Conservation (phyloP, 2,329 filamentous ascomycete species). For the Tolypocladium guangdongense region DNA sequence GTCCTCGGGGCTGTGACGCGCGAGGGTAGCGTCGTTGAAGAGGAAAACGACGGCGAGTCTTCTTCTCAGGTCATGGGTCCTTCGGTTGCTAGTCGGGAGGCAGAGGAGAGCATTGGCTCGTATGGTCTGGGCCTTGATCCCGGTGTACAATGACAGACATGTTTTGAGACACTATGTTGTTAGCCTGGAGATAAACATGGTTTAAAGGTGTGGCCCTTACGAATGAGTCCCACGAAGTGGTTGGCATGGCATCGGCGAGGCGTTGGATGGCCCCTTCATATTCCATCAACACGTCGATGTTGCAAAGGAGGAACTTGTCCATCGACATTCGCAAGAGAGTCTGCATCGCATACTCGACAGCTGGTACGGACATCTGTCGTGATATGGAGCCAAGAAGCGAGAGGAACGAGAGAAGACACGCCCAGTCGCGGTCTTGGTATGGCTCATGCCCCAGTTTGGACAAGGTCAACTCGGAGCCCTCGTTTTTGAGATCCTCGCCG, state of each 20-base stretch:
- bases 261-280: slow-evolving; percentile 32
- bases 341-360: slow-evolving; percentile 29
- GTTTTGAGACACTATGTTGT: slow-evolving; percentile 36
- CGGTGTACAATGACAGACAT: slow-evolving; percentile 33
- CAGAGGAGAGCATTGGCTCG: slow-evolving; percentile 46
- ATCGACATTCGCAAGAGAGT: slow-evolving; percentile 44
- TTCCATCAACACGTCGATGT: slow-evolving; percentile 26
- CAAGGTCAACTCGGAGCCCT: slow-evolving; percentile 9
- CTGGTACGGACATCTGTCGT: slow-evolving; percentile 18
- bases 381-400: slow-evolving; percentile 28
- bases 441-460: slow-evolving; percentile 14
- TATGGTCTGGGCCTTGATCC: slow-evolving; percentile 36
- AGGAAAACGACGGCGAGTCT: slow-evolving; percentile 56
- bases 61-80: slow-evolving; percentile 50
- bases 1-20: slow-evolving; percentile 28
- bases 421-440: slow-evolving; percentile 34
- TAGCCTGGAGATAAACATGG: slow-evolving; percentile 2
- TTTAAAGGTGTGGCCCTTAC: slow-evolving; percentile 21
- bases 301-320: slow-evolving; percentile 37
- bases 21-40: slow-evolving; percentile 36
- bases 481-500: slow-evolving; percentile 29
- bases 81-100: slow-evolving; percentile 41
- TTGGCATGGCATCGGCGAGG: slow-evolving; percentile 31
- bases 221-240: slow-evolving; percentile 25
- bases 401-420: slow-evolving; percentile 31